Base-by-base conservation (phyloP, 495 filamentous ascomycete genomes). In the Xylaria intraflava region DNA sequence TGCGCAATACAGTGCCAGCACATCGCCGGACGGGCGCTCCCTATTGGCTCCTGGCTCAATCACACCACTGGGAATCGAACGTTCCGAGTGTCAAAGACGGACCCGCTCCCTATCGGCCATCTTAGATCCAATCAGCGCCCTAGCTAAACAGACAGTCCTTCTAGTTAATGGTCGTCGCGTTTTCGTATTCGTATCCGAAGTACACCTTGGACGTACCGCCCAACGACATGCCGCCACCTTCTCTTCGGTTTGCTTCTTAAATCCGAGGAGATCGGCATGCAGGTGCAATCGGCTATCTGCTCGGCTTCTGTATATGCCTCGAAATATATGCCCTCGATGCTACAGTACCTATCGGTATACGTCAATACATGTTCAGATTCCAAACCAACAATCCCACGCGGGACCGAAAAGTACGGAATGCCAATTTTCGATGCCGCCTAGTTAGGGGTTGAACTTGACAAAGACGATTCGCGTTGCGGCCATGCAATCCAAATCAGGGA, bases 181-280 rank as follows among this genome's bases (percentile, higher is more conserved):
- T 48, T 55, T 55, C 52, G 52, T 55, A 55, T 55, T 55, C 52
- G 52, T 49, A 55, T 55, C 45, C 9, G 36, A 43, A 19, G 10
- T 38, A 38, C 17, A 35, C 7, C 7, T 3, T 35, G 31, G 7
- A 35, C 31, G 31, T 35, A 30, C 11, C 17, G 7, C 29, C 23
- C 9, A 44, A 51, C 43, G 16, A 19, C 29, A 23, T 22, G 29
- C 39, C 22, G 50, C 50, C 50, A 53, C 49, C 19, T 9, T 19
- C 24, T 43, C 48, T 30, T 43, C 17, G 22, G 20, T 39, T 22
- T 40, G 35, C n/a, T n/a, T n/a, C n/a, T n/a, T n/a, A n/a, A n/a
- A n/a, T n/a, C n/a, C n/a, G n/a, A n/a, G n/a, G n/a, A n/a, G n/a
- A n/a, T n/a, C n/a, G n/a, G n/a, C n/a, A n/a, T n/a, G n/a, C n/a